Evolutionary conservation across 805 yeast species (phyloP).

Genomic region (Kuraishia ogatae): DNA sequence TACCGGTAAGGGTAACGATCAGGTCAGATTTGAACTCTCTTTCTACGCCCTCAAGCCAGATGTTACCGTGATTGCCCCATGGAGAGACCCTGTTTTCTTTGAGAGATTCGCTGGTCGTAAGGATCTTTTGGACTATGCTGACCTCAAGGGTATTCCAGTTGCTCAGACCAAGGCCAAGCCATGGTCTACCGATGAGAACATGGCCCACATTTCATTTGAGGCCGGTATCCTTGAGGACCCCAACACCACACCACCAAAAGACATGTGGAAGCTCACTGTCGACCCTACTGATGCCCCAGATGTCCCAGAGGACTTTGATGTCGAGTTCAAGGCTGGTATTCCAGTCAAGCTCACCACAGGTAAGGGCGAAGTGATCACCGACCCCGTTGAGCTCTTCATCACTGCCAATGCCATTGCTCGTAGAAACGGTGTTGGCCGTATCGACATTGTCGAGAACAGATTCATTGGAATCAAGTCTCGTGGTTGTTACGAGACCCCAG

Average conservation of each 20-base stretch:
- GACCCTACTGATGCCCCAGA: constrained; percentile 96
- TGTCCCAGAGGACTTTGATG: constrained; percentile 79
- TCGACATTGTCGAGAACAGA: constrained; percentile 98
- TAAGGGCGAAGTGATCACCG: constrained; percentile 59
- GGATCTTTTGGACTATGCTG: constrained; percentile 91
- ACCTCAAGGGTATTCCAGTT: constrained; percentile 85
- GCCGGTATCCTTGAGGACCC: constrained; percentile 99
- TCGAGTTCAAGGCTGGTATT: constrained; percentile 77
- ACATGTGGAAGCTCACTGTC: constrained; percentile 98
- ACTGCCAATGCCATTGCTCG: constrained; percentile 94
- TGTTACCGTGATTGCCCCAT: constrained; percentile 94
- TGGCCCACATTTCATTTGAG: constrained; percentile 98
- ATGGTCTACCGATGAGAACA: constrained; percentile 99
- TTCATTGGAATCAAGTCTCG: constrained; percentile 98
- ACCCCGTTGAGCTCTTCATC: constrained; percentile 85
- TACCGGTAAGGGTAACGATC: constrained; percentile 99
- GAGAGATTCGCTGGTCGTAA: constrained; percentile 97
- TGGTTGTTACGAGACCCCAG: constrained; percentile 99
- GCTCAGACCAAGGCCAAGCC: constrained; percentile 98
- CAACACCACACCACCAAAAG: constrained; percentile 97
- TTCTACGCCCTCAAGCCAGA: constrained; percentile 98
- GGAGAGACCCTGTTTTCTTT: constrained; percentile 96
- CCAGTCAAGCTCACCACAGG: constrained; percentile 73
- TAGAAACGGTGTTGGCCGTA: constrained; percentile 99
- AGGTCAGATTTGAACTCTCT: constrained; percentile 94